Conservation (phyloP, 179 eudicot species). For the Drosera spatulata region DNA sequence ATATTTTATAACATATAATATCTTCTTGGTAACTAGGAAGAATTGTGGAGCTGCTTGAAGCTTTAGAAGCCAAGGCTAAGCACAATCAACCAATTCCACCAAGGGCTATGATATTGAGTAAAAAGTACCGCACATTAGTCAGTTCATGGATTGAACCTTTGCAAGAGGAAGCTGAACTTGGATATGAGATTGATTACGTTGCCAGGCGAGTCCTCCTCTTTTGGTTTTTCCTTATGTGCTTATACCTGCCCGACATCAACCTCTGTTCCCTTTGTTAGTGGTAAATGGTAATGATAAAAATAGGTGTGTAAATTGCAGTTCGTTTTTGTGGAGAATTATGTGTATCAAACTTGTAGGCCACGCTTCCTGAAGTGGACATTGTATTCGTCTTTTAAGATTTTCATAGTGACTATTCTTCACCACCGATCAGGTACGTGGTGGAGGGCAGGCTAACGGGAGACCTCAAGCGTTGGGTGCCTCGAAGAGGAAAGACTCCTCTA, state of each 20-base stretch:
- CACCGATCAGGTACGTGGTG: constrained; percentile 51
- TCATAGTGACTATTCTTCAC: constrained; percentile 11
- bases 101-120: constrained; percentile 92
- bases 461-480: constrained; percentile 98
- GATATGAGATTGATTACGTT: constrained; percentile 84
- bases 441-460: constrained; percentile 99
- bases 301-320: background rate
- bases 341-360: background rate
- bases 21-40: constrained; percentile 44
- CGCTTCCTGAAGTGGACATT: background rate
- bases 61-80: constrained; percentile 79
- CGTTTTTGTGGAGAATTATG: too few relatives aligned
- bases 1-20: background rate
- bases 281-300: background rate
- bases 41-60: constrained; percentile 76
- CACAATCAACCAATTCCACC: constrained; percentile 80
- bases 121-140: constrained; percentile 80
- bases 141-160: constrained; percentile 99
- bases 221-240: background rate
- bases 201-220: constrained; percentile 40
- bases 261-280: background rate
- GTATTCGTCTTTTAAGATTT: background rate
- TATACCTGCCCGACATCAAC: too few relatives aligned
- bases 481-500: constrained; percentile 84
- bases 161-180: constrained; percentile 98